Evolutionary conservation across 345 rosid species (phyloP).

Genomic region (Erucastrum elatum): DNA sequence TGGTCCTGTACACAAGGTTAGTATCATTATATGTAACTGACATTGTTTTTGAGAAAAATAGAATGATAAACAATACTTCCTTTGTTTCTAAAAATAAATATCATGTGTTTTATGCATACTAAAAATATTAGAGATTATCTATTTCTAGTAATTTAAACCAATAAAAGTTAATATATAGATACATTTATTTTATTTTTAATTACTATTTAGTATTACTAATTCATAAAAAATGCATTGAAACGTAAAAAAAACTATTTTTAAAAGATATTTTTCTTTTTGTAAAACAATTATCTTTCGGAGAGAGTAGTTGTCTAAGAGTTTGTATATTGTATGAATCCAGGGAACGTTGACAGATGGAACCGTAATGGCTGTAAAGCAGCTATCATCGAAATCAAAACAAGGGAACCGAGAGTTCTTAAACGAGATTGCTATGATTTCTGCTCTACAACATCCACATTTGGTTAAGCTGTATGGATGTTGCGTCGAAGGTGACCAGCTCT

Average conservation of each 20-base stretch:
- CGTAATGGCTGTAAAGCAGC: constrained; percentile 54
- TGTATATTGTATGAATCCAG: constrained; percentile 33
- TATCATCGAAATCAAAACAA: constrained; percentile 57
- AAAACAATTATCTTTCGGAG: neutral
- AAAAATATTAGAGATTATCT: no score
- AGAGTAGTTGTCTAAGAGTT: neutral
- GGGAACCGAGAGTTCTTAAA: constrained; percentile 62
- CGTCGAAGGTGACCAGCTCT: constrained; percentile 54
- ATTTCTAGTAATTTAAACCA: no score
- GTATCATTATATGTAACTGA: neutral
- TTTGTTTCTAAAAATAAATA: neutral
- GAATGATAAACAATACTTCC: neutral
- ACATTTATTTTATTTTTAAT: no score
- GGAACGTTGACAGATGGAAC: constrained; percentile 55
- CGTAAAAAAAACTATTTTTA: no score
- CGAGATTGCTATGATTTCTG: constrained; percentile 64
- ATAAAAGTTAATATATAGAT: no score
- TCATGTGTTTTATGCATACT: neutral
- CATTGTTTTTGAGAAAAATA: neutral
- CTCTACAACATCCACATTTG: constrained; percentile 60
- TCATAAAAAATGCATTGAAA: neutral
- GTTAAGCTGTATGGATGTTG: constrained; percentile 60
- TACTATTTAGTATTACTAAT: no score
- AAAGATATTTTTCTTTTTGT: no score
- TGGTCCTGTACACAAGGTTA: constrained; percentile 68